phyloP scores from a whole-genome alignment of 2,329 filamentous ascomycete species.

The Didymella glomerata region DNA sequence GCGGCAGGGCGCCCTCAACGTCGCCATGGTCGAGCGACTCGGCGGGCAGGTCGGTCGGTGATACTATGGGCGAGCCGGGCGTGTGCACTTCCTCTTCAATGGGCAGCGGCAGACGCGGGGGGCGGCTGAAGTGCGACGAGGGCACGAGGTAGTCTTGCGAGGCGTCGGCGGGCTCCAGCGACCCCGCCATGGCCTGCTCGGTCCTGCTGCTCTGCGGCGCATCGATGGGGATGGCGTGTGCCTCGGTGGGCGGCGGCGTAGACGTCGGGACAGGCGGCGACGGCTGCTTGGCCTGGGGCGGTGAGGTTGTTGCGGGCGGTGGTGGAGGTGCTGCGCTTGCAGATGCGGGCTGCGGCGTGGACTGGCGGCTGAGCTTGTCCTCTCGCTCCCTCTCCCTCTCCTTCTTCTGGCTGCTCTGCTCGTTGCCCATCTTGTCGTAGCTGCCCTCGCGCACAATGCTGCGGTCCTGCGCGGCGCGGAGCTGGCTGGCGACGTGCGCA shows the following conservation, averaged over 20 bases:
- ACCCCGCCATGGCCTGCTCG: slow-evolving; percentile 22
- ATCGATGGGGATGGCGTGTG: slow-evolving; percentile 51
- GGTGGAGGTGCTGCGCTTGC: slow-evolving; percentile 27
- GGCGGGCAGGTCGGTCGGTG: slow-evolving; percentile 67
- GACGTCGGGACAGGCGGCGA: slow-evolving; percentile 6
- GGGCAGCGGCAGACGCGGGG: slow-evolving; percentile 87
- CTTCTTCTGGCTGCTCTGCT: slow-evolving; percentile 49
- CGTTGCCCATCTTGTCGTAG: slow-evolving; percentile 50
- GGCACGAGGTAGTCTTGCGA: slow-evolving; percentile 51
- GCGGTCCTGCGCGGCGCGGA: slow-evolving; percentile 45
- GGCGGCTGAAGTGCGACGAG: slow-evolving; percentile 65
- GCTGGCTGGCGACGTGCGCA: slow-evolving; percentile 37
- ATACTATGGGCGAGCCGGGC: slow-evolving; percentile 88
- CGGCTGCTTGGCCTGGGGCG: slow-evolving; percentile 27
- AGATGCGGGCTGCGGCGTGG: slow-evolving; percentile 19
- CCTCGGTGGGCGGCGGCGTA: slow-evolving; percentile 31
- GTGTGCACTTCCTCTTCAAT: slow-evolving; percentile 92
- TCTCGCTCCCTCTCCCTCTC: slow-evolving; percentile 14
- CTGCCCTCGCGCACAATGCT: slow-evolving; percentile 26
- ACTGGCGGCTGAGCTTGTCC: slow-evolving; percentile 18
- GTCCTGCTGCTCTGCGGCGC: slow-evolving; percentile 18
- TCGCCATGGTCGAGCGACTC: slow-evolving; percentile 57
- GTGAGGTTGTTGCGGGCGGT: slow-evolving; percentile 38
- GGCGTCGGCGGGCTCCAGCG: slow-evolving; percentile 42
- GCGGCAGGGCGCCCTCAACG: slow-evolving; percentile 62